Evolutionary conservation across 2,329 filamentous ascomycete genomes (phyloP).

Genomic region (Blastomyces emzantsi): DNA sequence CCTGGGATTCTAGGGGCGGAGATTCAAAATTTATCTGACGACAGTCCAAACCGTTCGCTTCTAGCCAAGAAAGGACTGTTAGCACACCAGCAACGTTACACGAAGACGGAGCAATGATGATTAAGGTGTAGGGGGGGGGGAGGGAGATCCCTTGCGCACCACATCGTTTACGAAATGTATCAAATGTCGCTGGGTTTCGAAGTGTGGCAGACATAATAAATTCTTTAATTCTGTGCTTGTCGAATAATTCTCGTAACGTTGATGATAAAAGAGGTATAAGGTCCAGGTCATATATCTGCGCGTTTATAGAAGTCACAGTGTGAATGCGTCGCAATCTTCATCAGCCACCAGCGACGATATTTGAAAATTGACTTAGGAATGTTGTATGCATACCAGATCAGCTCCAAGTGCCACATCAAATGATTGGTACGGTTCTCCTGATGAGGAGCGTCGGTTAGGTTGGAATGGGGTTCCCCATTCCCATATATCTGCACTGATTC

Average conservation of each 20-base stretch:
- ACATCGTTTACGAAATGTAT: conserved; percentile 49
- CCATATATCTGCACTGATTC: conserved; percentile 32
- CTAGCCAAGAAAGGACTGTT: conserved; percentile 18
- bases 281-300: conserved; percentile 52
- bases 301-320: conserved; percentile 7
- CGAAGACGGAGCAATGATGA: not conserved
- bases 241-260: conserved; percentile 49
- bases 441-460: conserved; percentile 2
- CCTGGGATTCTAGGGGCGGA: conserved; percentile 36
- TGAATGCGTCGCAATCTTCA: conserved; percentile 5
- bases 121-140: conserved; percentile 14
- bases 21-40: conserved; percentile 36
- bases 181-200: conserved; percentile 54
- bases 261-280: conserved; percentile 49
- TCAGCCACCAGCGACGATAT: conserved; percentile 4
- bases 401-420: conserved; percentile 37
- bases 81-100: conserved; percentile 11
- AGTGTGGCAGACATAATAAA: conserved; percentile 54
- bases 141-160: conserved; percentile 35
- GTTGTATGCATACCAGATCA: conserved; percentile 29
- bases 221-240: conserved; percentile 42
- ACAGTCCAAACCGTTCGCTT: conserved; percentile 28
- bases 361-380: not conserved
- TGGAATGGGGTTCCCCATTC: conserved; percentile 32
- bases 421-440: conserved; percentile 6